Evolutionary conservation across 176 grass and related monocot genomes (phyloP).

Genomic region (Musa itinerans): DNA sequence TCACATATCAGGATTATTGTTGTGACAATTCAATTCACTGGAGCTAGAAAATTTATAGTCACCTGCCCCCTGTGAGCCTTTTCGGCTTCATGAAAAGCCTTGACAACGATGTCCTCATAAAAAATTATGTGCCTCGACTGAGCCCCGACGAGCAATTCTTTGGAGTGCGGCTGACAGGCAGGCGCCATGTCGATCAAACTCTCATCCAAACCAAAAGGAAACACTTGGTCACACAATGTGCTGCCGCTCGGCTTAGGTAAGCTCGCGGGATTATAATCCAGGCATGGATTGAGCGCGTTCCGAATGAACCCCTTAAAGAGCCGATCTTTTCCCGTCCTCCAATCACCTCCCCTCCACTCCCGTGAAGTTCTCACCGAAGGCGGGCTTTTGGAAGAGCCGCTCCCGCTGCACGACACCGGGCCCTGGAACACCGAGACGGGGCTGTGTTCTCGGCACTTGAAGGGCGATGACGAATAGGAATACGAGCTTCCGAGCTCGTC

Average conservation of each 20-base stretch:
- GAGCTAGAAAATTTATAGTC: background rate
- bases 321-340: conserved; percentile 34
- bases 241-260: conserved; percentile 20
- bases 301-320: conserved; percentile 64
- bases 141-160: conserved; percentile 42
- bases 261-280: conserved; percentile 53
- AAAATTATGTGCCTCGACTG: conserved; percentile 78
- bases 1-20: background rate
- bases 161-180: conserved; percentile 30
- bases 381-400: conserved; percentile 45
- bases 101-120: conserved; percentile 64
- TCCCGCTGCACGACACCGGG: conserved; percentile 32
- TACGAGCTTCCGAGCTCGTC: conserved; percentile 29
- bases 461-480: conserved; percentile 37
- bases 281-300: conserved; percentile 58
- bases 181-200: conserved; percentile 20
- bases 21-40: background rate
- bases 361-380: conserved; percentile 23
- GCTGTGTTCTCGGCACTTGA: conserved; percentile 58
- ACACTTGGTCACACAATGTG: conserved; percentile 24
- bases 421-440: conserved; percentile 28
- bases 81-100: conserved; percentile 69
- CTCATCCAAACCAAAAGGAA: conserved; percentile 44
- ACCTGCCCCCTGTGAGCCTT: conserved; percentile 77
- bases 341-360: conserved; percentile 19